Evolutionary conservation across 208 protist genomes (phyloP).

Genomic region (Acanthamoeba healyi): DNA sequence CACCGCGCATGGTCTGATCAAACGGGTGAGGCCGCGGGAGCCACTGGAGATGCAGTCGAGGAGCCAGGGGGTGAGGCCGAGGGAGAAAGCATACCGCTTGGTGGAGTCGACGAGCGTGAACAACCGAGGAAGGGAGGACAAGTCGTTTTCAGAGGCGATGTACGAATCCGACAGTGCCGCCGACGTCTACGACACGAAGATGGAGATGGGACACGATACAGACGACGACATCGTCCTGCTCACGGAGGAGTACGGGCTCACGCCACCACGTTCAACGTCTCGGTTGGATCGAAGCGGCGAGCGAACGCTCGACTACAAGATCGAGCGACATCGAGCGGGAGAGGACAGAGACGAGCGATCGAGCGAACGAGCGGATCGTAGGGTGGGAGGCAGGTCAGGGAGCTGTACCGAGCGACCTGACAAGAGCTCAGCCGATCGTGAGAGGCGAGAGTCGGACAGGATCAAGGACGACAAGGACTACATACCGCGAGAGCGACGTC

Average conservation of each 20-base stretch:
- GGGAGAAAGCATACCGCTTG: no score
- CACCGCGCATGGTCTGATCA: no score
- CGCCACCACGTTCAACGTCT: background rate
- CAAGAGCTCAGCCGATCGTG: background rate
- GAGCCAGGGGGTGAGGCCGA: background rate
- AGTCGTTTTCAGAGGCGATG: background rate
- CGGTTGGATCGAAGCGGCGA: background rate
- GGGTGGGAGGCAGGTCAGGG: background rate
- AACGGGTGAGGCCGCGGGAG: no score
- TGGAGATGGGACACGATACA: background rate
- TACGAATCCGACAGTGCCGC: background rate
- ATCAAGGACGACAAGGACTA: background rate
- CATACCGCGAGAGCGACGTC: background rate
- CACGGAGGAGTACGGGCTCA: background rate
- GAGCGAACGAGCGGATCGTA: no score
- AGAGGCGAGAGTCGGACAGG: background rate
- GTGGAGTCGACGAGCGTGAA: no score
- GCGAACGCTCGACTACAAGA: background rate
- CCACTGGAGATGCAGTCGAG: background rate
- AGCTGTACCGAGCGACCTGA: background rate
- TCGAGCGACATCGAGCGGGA: constrained; percentile 11
- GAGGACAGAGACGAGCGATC: background rate
- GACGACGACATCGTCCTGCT: background rate
- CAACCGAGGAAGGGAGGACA: background rate
- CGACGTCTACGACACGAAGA: background rate